Conservation (phyloP, 164 flowering plant species). For the Vitis riparia region DNA sequence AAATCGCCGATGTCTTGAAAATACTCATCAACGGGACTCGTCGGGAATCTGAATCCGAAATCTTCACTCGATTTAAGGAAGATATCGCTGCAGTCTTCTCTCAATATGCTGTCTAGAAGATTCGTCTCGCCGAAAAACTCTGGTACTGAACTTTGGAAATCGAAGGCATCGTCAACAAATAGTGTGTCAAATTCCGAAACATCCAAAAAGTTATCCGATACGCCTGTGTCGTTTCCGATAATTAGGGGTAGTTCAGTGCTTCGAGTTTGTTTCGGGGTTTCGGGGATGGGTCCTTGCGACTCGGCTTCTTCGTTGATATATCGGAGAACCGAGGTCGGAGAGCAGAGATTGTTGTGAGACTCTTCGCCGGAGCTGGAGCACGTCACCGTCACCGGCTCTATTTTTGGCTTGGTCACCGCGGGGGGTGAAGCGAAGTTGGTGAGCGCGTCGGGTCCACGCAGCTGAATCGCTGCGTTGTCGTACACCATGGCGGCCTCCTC, state of each 20-base stretch:
- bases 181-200: slow-evolving; percentile 20
- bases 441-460: slow-evolving; percentile 74
- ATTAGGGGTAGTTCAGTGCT: slow-evolving; percentile 19
- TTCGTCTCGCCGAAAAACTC: slow-evolving; percentile 19
- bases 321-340: slow-evolving; percentile 69
- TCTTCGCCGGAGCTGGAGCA: slow-evolving; percentile 47
- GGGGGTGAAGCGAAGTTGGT: slow-evolving; percentile 55
- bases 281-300: slow-evolving; percentile 16
- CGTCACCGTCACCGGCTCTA: slow-evolving; percentile 2
- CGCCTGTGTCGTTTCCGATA: slow-evolving; percentile 2
- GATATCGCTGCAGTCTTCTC: neutral
- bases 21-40: slow-evolving; percentile 23
- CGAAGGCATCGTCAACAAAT: slow-evolving; percentile 33
- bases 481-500: slow-evolving; percentile 79
- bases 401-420: neutral
- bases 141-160: slow-evolving; percentile 33
- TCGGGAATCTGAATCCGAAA: slow-evolving; percentile 29
- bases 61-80: slow-evolving; percentile 14
- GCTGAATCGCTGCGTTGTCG: slow-evolving; percentile 71
- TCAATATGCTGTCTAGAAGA: neutral
- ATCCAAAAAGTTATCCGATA: slow-evolving; percentile 3
- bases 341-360: slow-evolving; percentile 24
- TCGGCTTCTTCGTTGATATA: slow-evolving; percentile 34
- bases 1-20: slow-evolving; percentile 79
- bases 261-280: slow-evolving; percentile 7